Percentiles rank a stretch among this genome's conserved stretches.
Evolutionary conservation across 2,329 filamentous ascomycete species (phyloP).

Genomic region (Macrophomina pseudophaseolina): DNA sequence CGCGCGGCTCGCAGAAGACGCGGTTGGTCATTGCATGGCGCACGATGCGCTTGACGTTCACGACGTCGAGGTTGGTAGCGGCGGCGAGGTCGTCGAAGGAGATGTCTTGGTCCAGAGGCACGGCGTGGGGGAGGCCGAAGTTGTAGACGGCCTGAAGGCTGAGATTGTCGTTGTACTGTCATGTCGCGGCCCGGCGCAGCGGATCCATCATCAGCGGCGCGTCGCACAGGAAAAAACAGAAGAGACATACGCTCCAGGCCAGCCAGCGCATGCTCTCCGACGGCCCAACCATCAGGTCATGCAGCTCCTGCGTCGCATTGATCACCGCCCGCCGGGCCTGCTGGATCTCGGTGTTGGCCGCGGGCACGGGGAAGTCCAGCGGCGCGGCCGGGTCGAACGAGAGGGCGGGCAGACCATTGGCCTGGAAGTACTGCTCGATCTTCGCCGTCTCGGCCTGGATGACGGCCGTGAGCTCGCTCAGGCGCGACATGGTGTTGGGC

Average conservation of each 20-base stretch:
- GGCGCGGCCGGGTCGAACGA: slow-evolving; percentile 30
- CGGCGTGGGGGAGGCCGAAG: slow-evolving; percentile 28
- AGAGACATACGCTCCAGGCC: slow-evolving; percentile 31
- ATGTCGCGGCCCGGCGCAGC: neutral
- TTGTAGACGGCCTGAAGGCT: slow-evolving; percentile 30
- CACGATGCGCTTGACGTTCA: slow-evolving; percentile 42
- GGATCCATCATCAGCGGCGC: neutral
- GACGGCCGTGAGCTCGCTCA: slow-evolving; percentile 28
- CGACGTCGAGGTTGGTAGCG: slow-evolving; percentile 20
- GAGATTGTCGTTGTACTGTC: slow-evolving; percentile 30
- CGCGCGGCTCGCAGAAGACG: slow-evolving; percentile 48
- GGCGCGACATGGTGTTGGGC: slow-evolving; percentile 10
- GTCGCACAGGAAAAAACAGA: slow-evolving; percentile 22
- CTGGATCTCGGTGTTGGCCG: slow-evolving; percentile 29
- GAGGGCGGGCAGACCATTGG: slow-evolving; percentile 27
- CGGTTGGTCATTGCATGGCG: slow-evolving; percentile 49
- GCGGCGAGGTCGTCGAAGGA: slow-evolving; percentile 27
- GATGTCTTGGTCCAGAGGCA: slow-evolving; percentile 27
- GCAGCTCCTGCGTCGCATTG: slow-evolving; percentile 33
- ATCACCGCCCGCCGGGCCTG: slow-evolving; percentile 29
- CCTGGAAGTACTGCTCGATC: slow-evolving; percentile 29
- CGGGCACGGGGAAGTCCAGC: slow-evolving; percentile 30
- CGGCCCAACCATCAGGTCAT: slow-evolving; percentile 33
- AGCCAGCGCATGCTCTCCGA: slow-evolving; percentile 30
- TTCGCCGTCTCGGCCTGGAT: slow-evolving; percentile 30